These are phyloP conservation scores for Trichomonas tenax DNA, from an alignment of 208 protist species.

Conservation along the genomic window DNA sequence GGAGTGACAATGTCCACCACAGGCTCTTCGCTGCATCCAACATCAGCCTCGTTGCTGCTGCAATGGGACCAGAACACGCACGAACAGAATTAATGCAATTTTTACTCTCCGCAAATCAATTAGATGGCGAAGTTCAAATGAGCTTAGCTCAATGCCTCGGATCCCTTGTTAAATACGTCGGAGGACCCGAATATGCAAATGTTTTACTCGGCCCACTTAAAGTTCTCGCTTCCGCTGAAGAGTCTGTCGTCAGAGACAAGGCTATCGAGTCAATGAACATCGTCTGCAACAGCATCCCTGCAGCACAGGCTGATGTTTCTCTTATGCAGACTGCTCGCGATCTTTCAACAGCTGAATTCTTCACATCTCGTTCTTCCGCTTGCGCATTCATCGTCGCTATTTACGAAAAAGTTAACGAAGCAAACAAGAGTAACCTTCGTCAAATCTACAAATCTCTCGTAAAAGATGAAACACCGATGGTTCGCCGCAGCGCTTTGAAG, in stretches of 20 bases:
- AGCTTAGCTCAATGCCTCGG: background rate
- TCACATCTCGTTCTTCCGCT: background rate
- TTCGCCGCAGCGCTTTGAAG: background rate
- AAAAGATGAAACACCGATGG: conserved; percentile 17
- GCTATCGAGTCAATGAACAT: background rate
- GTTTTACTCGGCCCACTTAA: conserved; percentile 14
- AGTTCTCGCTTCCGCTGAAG: background rate
- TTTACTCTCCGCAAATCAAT: background rate
- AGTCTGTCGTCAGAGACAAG: background rate
- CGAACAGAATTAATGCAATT: background rate
- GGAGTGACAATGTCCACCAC: background rate
- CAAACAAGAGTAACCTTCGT: background rate
- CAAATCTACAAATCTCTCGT: background rate
- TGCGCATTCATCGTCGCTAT: background rate
- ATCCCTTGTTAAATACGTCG: background rate
- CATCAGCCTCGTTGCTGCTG: background rate
- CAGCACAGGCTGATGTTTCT: background rate
- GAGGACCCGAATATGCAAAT: conserved; percentile 17
- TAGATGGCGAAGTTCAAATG: conserved; percentile 19
- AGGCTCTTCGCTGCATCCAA: background rate
- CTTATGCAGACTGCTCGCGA: background rate
- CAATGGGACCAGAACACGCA: conserved; percentile 6
- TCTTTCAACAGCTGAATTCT: background rate
- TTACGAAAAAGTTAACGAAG: background rate
- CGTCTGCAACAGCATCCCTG: background rate